phyloP scores from a whole-genome alignment of 805 yeast genomes.

The Zygosaccharomyces kombuchaensis region DNA sequence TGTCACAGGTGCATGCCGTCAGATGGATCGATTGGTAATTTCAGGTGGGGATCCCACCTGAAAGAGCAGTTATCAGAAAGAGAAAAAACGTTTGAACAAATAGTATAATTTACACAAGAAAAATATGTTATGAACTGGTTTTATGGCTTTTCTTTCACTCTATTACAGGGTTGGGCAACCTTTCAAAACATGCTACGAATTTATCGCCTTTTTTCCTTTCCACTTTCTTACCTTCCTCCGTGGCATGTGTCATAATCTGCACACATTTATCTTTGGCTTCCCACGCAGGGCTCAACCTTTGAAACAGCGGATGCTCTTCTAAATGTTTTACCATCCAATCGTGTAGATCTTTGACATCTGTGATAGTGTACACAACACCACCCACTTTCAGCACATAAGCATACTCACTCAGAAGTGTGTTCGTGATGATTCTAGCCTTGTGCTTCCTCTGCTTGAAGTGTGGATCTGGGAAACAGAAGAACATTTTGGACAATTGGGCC shows the following conservation, averaged over 20 bases:
- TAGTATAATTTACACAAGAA: neutral
- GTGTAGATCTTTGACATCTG: slow-evolving; percentile 91
- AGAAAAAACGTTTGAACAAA: slow-evolving; percentile 1
- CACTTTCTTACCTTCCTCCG: slow-evolving; percentile 98
- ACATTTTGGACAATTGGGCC: slow-evolving; percentile 82
- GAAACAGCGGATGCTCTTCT: slow-evolving; percentile 86
- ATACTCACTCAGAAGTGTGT: slow-evolving; percentile 83
- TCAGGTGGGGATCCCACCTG: slow-evolving; percentile 37
- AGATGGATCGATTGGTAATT: slow-evolving; percentile 36
- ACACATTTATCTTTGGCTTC: slow-evolving; percentile 80
- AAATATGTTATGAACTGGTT: slow-evolving; percentile 6
- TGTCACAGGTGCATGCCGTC: slow-evolving; percentile 41
- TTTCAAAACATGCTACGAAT: slow-evolving; percentile 80
- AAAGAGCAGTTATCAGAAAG: slow-evolving; percentile 29
- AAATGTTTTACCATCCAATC: slow-evolving; percentile 94
- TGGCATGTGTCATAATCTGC: slow-evolving; percentile 79
- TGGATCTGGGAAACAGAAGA: slow-evolving; percentile 99
- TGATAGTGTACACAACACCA: slow-evolving; percentile 88
- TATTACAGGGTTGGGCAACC: slow-evolving; percentile 56
- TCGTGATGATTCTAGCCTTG: slow-evolving; percentile 92
- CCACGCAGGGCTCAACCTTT: slow-evolving; percentile 73
- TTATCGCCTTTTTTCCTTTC: slow-evolving; percentile 84
- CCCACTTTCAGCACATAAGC: slow-evolving; percentile 85
- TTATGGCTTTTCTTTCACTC: no score
- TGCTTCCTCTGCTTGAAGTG: slow-evolving; percentile 97